These are phyloP conservation scores for Phytophthora tentaculata DNA, from an alignment of 352 stramenopile genomes.

Conservation along the genomic window DNA sequence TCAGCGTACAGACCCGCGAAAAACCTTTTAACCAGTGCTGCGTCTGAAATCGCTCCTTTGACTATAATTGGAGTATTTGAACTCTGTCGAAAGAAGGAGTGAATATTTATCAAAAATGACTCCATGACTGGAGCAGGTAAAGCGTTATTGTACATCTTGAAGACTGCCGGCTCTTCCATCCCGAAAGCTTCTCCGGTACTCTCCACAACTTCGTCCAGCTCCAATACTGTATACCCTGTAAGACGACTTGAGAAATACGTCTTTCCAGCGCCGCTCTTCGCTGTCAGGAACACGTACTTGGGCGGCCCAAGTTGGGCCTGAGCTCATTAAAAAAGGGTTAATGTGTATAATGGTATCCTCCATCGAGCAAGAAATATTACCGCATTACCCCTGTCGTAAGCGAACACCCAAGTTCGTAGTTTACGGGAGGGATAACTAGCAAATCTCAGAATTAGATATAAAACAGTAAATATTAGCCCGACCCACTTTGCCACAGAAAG, in stretches of 20 bases:
- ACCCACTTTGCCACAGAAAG: too few relatives aligned
- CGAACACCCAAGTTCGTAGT: too few relatives aligned
- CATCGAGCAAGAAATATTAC: too few relatives aligned
- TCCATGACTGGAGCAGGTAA: constrained; percentile 5
- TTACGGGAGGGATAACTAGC: too few relatives aligned
- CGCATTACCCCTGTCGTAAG: too few relatives aligned
- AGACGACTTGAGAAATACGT: constrained; percentile 17
- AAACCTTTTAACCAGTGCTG: constrained; percentile 16
- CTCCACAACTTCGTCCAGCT: constrained; percentile 19
- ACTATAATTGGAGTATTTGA: constrained; percentile 1
- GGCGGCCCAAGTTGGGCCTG: too few relatives aligned
- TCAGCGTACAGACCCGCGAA: constrained; percentile 13
- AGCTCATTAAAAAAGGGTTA: too few relatives aligned
- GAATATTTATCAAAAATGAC: constrained; percentile 12
- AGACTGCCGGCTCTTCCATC: constrained; percentile 1
- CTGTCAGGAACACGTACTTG: constrained; percentile 19
- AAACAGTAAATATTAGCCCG: too few relatives aligned
- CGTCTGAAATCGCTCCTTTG: constrained; percentile 20
- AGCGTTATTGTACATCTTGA: constrained; percentile 23
- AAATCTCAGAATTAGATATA: too few relatives aligned
- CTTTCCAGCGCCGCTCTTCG: constrained; percentile 19
- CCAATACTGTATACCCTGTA: constrained; percentile 11
- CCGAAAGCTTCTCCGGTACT: background rate
- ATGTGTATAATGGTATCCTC: constrained; percentile 10
- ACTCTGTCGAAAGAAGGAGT: constrained; percentile 16